phyloP scores from a whole-genome alignment of 1,284 basidiomycete genomes.

The Chiua sp. region DNA sequence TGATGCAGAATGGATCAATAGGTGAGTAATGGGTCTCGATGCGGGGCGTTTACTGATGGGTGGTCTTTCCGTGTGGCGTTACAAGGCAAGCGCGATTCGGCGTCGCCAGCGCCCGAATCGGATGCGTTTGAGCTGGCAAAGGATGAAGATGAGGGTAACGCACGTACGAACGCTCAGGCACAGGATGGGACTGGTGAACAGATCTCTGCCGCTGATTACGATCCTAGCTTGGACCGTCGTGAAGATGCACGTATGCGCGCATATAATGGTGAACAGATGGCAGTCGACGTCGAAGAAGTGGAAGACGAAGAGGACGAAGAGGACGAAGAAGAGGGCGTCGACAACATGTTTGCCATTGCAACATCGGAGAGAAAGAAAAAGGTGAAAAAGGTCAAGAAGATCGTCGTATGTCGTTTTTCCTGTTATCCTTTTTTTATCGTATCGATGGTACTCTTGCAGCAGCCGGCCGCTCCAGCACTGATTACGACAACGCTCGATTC shows the following conservation, averaged over 20 bases:
- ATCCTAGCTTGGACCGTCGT: slow-evolving; percentile 83
- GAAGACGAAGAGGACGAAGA: no score
- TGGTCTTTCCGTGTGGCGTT: not conserved
- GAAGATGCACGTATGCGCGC: slow-evolving; percentile 81
- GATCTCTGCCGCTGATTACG: slow-evolving; percentile 92
- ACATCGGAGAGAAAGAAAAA: slow-evolving; percentile 62
- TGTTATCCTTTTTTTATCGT: not conserved
- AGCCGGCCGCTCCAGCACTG: slow-evolving; percentile 61
- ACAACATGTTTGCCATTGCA: slow-evolving; percentile 88
- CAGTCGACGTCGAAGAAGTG: slow-evolving; percentile 58
- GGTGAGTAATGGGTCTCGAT: slow-evolving; percentile 32
- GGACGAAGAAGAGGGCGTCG: slow-evolving; percentile 86
- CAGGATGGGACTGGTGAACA: slow-evolving; percentile 65
- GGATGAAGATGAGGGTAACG: slow-evolving; percentile 55
- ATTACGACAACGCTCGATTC: slow-evolving; percentile 75
- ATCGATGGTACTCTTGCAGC: slow-evolving; percentile 42
- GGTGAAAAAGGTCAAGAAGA: slow-evolving; percentile 60
- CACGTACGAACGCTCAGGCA: slow-evolving; percentile 45
- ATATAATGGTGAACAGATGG: slow-evolving; percentile 45
- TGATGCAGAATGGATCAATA: slow-evolving; percentile 26
- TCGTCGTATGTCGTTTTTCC: slow-evolving; percentile 45
- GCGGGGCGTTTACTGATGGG: slow-evolving; percentile 4
- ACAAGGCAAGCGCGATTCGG: slow-evolving; percentile 54
- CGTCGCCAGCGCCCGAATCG: slow-evolving; percentile 55
- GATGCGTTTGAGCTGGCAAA: slow-evolving; percentile 66